phyloP scores from a whole-genome alignment of 2,329 filamentous ascomycete genomes.

The Pseudogymnoascus sp. region DNA sequence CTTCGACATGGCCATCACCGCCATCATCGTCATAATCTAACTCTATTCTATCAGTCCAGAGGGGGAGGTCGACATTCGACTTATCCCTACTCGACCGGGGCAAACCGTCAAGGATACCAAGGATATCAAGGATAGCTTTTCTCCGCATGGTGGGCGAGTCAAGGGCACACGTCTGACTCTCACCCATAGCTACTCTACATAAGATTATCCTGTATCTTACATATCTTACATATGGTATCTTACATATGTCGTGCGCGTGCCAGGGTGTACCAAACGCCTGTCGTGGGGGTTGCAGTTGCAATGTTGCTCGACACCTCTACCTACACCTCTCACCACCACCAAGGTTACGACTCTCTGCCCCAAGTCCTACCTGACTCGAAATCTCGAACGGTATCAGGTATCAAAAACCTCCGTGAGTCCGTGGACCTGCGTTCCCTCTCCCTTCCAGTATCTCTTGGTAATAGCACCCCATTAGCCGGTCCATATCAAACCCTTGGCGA shows the following conservation, averaged over 20 bases:
- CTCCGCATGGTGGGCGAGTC: background rate
- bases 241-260: slow-evolving; percentile 6
- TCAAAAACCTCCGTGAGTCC: background rate
- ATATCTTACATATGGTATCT: background rate
- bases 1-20: background rate
- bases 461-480: background rate
- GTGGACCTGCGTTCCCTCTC: background rate
- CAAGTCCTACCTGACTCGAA: background rate
- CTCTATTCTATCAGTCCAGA: background rate
- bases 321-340: background rate
- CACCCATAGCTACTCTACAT: background rate
- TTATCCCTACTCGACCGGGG: background rate
- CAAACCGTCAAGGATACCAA: background rate
- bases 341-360: background rate
- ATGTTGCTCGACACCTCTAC: background rate
- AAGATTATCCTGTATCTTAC: no score
- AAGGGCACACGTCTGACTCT: background rate
- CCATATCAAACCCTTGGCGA: background rate
- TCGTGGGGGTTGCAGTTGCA: background rate
- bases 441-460: slow-evolving; percentile 4
- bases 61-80: background rate
- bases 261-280: background rate
- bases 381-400: background rate
- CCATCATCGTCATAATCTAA: background rate
- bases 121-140: background rate